Evolutionary conservation across 2,329 filamentous ascomycete species (phyloP), one percentile per base, ranked within the genome.

Genomic region (Sporothrix phasma): DNA sequence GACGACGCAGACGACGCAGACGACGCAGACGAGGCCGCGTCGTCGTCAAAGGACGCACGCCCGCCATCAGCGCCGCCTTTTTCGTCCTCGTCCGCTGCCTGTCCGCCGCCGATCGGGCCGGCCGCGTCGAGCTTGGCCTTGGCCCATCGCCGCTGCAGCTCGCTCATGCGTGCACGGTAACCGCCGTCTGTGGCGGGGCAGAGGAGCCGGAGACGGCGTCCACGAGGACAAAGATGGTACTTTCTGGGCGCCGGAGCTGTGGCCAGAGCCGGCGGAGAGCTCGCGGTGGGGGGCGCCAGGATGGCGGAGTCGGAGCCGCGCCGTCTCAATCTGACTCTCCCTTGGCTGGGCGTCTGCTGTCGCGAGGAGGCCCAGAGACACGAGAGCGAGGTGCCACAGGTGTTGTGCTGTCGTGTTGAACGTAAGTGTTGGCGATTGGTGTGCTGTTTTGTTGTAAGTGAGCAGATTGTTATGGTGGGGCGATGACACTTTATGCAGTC

Each of bases 1-100:
- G 92, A 96, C 0, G 89, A 96, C 15, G 89, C 84, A 8, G 85
- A 88, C 0, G 86, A 66, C 4, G 66, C 58, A n/a, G 92, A 96
- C 0, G 89, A 96, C 15, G 89, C 84, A 8, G 85, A 88, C 0
- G 86, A 66, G 6, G 66, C 58, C 15, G 86, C 89, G 73, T 89
- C 87, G 68, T 87, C 85, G 70, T 90, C 83, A 61, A 78, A 80
- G 47, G 75, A 31, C 10, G 31, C 22, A 39, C 45, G 45, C 3
- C 22, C 72, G 76, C 62, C 81, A 70, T 68, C 74, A 49, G 68
- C 68, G 65, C 76, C 71, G 41, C 72, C 74, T 13, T 73, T 70
- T 41, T 71, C 79, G 63, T 81, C 76, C 67, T 84, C 80, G 63
- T 84, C 81, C 62, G 75, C 73, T 70, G 84, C 82, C 66, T 80